Conservation (phyloP, 2,329 filamentous ascomycete species). For the Botrytis cinerea region DNA sequence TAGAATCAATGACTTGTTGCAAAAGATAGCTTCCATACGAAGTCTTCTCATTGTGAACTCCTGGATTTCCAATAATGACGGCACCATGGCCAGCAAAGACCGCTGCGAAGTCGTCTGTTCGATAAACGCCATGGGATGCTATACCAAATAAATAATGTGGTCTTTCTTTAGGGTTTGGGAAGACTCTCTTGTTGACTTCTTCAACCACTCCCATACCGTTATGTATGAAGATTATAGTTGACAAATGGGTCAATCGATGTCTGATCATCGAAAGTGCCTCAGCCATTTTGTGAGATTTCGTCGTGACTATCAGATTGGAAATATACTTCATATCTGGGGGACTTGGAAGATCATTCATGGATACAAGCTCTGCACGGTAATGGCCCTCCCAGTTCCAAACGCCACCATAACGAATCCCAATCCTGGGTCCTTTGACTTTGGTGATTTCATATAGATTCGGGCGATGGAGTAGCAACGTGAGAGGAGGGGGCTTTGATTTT, state of each 20-base stretch:
- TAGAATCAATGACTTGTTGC: slow-evolving; percentile 47
- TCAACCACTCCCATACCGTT: slow-evolving; percentile 80
- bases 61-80: slow-evolving; percentile 48
- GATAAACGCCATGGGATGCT: slow-evolving; percentile 58
- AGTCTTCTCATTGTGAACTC: not conserved
- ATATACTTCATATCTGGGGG: not conserved
- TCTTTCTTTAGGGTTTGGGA: slow-evolving; percentile 55
- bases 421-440: slow-evolving; percentile 35
- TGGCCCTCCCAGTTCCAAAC: slow-evolving; percentile 30
- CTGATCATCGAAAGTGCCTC: slow-evolving; percentile 59
- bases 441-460: slow-evolving; percentile 52
- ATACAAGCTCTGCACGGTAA: slow-evolving; percentile 32
- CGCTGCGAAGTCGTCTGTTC: slow-evolving; percentile 53
- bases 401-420: slow-evolving; percentile 33
- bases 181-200: slow-evolving; percentile 58
- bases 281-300: slow-evolving; percentile 72
- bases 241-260: slow-evolving; percentile 60
- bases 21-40: slow-evolving; percentile 29
- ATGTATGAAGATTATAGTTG: slow-evolving; percentile 81
- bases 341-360: not conserved
- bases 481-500: slow-evolving; percentile 59
- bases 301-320: slow-evolving; percentile 73
- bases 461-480: slow-evolving; percentile 80
- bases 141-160: slow-evolving; percentile 75
- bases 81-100: slow-evolving; percentile 54